Evolutionary conservation across 1,284 basidiomycete genomes (phyloP).

Genomic region (Apiotrichum gamsii): DNA sequence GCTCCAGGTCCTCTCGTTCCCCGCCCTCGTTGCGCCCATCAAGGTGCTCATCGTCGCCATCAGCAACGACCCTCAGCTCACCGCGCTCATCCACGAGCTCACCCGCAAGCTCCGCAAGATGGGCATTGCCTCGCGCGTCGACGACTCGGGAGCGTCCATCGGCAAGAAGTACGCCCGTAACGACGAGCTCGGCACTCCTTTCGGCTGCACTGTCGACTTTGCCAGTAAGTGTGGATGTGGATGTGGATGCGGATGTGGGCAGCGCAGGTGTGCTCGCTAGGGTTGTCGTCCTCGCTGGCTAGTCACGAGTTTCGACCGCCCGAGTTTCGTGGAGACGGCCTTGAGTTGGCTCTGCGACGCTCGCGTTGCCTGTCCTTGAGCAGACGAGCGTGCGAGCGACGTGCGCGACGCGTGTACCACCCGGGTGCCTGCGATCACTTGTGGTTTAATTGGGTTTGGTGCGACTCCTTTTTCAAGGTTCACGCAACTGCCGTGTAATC

Average conservation of each 20-base stretch:
- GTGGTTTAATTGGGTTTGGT: too few relatives aligned
- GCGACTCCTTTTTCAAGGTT: too few relatives aligned
- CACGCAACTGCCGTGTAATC: too few relatives aligned
- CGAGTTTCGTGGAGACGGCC: too few relatives aligned
- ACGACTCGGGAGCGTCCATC: conserved; percentile 91
- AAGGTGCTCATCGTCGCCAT: conserved; percentile 97
- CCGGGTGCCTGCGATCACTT: too few relatives aligned
- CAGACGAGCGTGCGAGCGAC: too few relatives aligned
- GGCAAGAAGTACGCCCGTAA: conserved; percentile 96
- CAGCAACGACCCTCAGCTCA: conserved; percentile 77
- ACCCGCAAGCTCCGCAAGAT: conserved; percentile 78
- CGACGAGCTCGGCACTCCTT: conserved; percentile 97
- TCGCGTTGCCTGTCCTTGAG: too few relatives aligned
- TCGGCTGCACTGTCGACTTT: conserved; percentile 94
- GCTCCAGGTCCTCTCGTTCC: conserved; percentile 75
- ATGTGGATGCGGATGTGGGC: background rate
- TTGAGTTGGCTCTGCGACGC: too few relatives aligned
- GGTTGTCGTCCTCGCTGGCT: too few relatives aligned
- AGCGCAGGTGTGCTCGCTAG: too few relatives aligned
- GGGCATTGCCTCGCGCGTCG: conserved; percentile 85
- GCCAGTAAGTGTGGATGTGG: conserved; percentile 63
- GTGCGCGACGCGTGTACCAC: too few relatives aligned
- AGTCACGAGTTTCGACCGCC: too few relatives aligned
- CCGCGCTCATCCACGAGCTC: conserved; percentile 78
- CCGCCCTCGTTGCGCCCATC: conserved; percentile 85